Conservation (phyloP, 2,329 filamentous ascomycete genomes). For the Fusarium sp. region DNA sequence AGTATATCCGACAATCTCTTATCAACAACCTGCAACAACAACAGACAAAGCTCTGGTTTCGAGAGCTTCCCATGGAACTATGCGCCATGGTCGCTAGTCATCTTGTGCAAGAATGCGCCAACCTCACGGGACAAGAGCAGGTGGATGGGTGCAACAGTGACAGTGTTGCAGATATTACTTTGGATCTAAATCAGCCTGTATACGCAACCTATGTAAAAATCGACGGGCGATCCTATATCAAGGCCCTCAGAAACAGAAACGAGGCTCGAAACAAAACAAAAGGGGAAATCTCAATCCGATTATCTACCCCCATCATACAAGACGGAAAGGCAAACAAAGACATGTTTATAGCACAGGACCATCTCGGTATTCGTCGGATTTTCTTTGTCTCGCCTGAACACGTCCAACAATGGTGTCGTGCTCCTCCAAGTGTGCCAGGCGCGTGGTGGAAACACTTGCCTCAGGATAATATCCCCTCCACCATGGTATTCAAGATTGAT, state of each 20-base stretch:
- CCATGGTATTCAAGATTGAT: background rate
- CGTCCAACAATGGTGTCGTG: conserved; percentile 16
- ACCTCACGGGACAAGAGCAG: conserved; percentile 9
- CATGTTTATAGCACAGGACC: conserved; percentile 23
- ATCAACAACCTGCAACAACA: conserved; percentile 7
- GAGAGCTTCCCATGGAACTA: conserved; percentile 18
- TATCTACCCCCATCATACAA: conserved; percentile 1
- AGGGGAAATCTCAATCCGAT: background rate
- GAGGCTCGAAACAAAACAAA: background rate
- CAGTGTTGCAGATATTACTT: background rate
- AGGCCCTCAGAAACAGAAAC: conserved; percentile 12
- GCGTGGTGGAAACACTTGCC: background rate
- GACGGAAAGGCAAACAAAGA: background rate
- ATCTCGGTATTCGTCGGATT: conserved; percentile 17
- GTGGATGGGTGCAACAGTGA: conserved; percentile 3
- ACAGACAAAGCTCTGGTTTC: conserved; percentile 2
- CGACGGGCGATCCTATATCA: conserved; percentile 21
- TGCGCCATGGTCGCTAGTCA: conserved; percentile 16
- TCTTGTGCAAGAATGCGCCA: conserved; percentile 7
- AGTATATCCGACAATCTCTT: conserved; percentile 15
- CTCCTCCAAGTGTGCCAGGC: background rate
- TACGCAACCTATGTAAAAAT: conserved; percentile 18
- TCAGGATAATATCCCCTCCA: background rate
- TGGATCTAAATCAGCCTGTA: conserved; percentile 1
- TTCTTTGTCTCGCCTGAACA: conserved; percentile 14